phyloP scores from a whole-genome alignment of 257 asterid species.

The Solanum sejunctum region DNA sequence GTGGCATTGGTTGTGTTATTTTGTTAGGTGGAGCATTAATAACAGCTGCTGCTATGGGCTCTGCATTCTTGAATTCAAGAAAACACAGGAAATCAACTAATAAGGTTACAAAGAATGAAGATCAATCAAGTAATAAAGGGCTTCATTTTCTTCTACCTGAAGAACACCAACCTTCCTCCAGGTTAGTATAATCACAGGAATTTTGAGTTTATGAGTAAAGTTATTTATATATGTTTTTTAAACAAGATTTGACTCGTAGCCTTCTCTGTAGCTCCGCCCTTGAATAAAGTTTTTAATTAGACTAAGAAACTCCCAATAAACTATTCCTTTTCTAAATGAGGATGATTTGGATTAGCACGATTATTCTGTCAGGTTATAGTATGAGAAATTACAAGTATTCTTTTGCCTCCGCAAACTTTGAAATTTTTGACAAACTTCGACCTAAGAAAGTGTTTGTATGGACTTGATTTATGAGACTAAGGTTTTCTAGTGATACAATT shows the following conservation, averaged over 20 bases:
- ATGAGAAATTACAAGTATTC: neutral
- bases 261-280: neutral
- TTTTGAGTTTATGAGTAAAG: neutral
- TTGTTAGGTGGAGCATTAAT: slow-evolving; percentile 61
- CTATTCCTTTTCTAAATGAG: neutral
- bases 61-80: slow-evolving; percentile 8
- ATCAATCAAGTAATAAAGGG: slow-evolving; percentile 5
- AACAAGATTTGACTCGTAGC: neutral
- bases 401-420: neutral
- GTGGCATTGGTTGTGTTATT: slow-evolving; percentile 37
- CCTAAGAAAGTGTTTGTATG: neutral
- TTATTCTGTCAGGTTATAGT: neutral
- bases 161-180: neutral
- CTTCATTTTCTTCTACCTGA: neutral
- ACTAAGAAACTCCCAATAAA: neutral
- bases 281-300: neutral
- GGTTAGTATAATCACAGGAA: neutral
- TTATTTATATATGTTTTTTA: neutral
- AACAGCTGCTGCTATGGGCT: slow-evolving; percentile 44
- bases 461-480: too few relatives aligned
- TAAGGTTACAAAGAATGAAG: neutral
- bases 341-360: neutral
- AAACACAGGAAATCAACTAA: slow-evolving; percentile 20
- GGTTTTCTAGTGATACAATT: too few relatives aligned
- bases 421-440: neutral